phyloP scores from a whole-genome alignment of 164 flowering plant genomes.

The Stephania japonica region DNA sequence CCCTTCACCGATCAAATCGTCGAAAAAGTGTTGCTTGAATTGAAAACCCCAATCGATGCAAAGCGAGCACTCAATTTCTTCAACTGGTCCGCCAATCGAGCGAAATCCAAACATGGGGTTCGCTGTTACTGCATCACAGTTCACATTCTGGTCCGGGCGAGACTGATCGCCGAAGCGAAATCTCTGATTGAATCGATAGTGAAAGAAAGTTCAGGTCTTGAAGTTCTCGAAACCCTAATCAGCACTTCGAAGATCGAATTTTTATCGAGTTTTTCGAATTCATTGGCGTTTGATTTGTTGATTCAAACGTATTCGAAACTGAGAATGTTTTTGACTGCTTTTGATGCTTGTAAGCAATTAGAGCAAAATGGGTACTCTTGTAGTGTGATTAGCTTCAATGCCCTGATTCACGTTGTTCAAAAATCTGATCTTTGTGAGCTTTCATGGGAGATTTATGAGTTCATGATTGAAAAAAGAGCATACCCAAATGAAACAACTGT shows the following conservation, averaged over 20 bases:
- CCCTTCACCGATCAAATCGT: conserved; percentile 29
- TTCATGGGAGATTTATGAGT: conserved; percentile 75
- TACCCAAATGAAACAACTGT: conserved; percentile 60
- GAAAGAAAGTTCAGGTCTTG: conserved; percentile 18
- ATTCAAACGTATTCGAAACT: conserved; percentile 62
- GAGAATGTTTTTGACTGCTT: conserved; percentile 49
- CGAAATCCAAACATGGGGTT: conserved; percentile 36
- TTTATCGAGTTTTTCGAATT: conserved; percentile 23
- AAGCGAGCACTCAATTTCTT: conserved; percentile 63
- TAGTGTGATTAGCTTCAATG: conserved; percentile 54
- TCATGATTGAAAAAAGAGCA: conserved; percentile 47
- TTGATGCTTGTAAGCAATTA: conserved; percentile 47
- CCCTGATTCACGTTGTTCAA: conserved; percentile 47
- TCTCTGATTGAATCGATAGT: conserved; percentile 56
- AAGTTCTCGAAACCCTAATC: conserved; percentile 42
- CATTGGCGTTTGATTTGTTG: conserved; percentile 66
- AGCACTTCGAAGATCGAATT: conserved; percentile 28
- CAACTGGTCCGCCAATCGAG: conserved; percentile 59
- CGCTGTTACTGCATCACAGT: conserved; percentile 43
- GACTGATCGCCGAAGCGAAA: conserved; percentile 47
- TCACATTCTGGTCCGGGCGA: conserved; percentile 53
- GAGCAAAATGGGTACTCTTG: conserved; percentile 48
- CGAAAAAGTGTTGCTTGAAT: conserved; percentile 41
- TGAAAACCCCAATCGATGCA: conserved; percentile 55
- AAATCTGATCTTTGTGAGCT: conserved; percentile 38